These are phyloP conservation scores for Penicillium cataractarum DNA, from an alignment of 495 filamentous ascomycete genomes.

Conservation along the genomic window DNA sequence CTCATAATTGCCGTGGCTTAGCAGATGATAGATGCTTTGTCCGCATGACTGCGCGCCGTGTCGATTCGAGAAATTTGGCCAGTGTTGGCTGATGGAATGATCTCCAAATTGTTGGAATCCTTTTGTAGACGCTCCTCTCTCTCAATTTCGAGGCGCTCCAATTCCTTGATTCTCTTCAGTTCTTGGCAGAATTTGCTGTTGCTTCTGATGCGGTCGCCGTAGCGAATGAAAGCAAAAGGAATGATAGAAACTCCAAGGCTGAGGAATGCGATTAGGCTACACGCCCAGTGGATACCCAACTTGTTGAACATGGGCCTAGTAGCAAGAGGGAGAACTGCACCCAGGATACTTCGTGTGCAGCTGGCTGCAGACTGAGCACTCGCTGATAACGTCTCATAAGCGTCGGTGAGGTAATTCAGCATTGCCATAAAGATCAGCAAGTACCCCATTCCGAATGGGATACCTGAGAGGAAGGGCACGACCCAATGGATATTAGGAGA, in stretches of 20 bases:
- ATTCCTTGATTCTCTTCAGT: constrained; percentile 41
- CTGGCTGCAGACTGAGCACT: constrained; percentile 46
- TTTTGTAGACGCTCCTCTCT: constrained; percentile 21
- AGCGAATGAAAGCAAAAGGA: constrained; percentile 43
- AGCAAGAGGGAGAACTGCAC: constrained; percentile 48
- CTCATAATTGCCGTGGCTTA: not conserved
- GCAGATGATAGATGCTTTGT: constrained; percentile 33
- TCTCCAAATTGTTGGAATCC: constrained; percentile 14
- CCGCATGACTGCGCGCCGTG: constrained; percentile 28
- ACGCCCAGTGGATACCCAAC: constrained; percentile 49
- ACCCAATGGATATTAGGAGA: constrained; percentile 44
- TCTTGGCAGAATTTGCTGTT: constrained; percentile 45
- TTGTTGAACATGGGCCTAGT: constrained; percentile 43
- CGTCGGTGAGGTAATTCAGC: constrained; percentile 51
- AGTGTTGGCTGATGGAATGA: constrained; percentile 19
- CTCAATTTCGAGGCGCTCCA: constrained; percentile 26
- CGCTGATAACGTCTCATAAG: constrained; percentile 47
- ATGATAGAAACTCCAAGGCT: constrained; percentile 38
- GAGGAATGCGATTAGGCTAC: constrained; percentile 46
- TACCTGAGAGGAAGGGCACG: constrained; percentile 41
- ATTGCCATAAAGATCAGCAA: constrained; percentile 52
- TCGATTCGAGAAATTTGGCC: constrained; percentile 25
- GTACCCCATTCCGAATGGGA: constrained; percentile 45
- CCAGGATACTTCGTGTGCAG: constrained; percentile 44
- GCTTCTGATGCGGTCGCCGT: constrained; percentile 36